Conservation (phyloP, 805 yeast species). For the Pichia insulana region DNA sequence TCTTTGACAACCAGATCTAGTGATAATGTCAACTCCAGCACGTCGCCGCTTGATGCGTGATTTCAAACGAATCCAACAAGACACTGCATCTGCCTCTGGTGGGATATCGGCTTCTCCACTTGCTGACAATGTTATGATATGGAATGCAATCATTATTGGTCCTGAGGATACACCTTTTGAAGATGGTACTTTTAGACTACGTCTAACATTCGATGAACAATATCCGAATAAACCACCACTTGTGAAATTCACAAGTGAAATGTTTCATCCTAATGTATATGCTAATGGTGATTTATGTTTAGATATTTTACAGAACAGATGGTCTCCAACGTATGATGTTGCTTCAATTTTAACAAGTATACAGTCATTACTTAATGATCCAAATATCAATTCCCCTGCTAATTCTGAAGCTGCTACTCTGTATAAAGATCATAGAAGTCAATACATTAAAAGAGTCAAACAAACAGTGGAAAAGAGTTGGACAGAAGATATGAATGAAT, state of each 20-base stretch:
- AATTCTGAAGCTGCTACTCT: conserved; percentile 96
- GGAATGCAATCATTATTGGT: conserved; percentile 97
- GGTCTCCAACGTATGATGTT: conserved; percentile 98
- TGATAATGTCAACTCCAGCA: conserved; percentile 91
- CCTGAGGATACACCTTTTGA: conserved; percentile 97
- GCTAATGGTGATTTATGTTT: conserved; percentile 92
- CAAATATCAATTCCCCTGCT: conserved; percentile 94
- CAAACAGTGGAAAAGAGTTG: conserved; percentile 93
- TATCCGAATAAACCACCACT: conserved; percentile 96
- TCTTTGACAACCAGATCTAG: background rate
- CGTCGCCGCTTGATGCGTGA: conserved; percentile 98
- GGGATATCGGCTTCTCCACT: conserved; percentile 97
- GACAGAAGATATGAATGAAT: conserved; percentile 69
- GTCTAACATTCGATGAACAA: conserved; percentile 88
- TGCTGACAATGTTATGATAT: conserved; percentile 94
- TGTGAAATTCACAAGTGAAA: conserved; percentile 83
- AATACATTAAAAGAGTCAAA: conserved; percentile 82
- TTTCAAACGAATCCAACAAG: conserved; percentile 96
- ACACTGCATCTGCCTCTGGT: conserved; percentile 64
- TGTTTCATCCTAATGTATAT: conserved; percentile 98
- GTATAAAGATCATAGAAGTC: conserved; percentile 90
- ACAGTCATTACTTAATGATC: conserved; percentile 88
- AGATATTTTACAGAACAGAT: conserved; percentile 91
- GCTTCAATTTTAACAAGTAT: conserved; percentile 90
- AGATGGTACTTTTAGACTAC: conserved; percentile 89